Base-by-base conservation (phyloP, 306 rosid species). In the Vigna mungo region DNA sequence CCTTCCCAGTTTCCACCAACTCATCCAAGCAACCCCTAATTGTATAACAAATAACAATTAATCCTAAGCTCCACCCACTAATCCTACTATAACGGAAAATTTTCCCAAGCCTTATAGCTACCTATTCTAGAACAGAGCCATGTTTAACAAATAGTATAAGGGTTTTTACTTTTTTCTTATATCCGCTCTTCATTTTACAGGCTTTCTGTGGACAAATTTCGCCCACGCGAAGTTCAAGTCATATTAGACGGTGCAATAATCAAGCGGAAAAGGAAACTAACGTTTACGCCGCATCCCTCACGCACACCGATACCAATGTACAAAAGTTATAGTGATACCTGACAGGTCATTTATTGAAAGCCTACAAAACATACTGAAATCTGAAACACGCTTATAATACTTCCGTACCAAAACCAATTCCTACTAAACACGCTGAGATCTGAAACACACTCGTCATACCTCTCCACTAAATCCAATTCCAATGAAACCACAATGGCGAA, bases 1-100 rank as follows among this genome's bases (percentile, higher is more conserved):
- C 68, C 61, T 53, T 62, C 78, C 55, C 60, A 52, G 46, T 52
- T 62, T 41, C 58, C 72, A 63, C 83, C 74, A 23, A 64, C 78
- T 73, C 72, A 79, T 25, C 61, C 78, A 72, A 64, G 73, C 52
- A 64, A 15, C 14, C 56, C 73, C 25, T 39, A 52, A 36, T 3
- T 39, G 14, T 39, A 37, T 20, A 7, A 23, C 71, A 23, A 79
- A 72, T 82, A 59, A 51, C 78, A 41, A 34, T 51, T 5, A 4
- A 60, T 39, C 39, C 74, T 16, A 39, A 41, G 44, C 10, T 2
- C 13, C 69, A 18, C 75, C 78, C 44, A 30, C 73, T 37, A 69
- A 60, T 39, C 77, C 72, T 9, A 55, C 15, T 25, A 53, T 60
- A 61, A 75, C 7, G 47, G 63, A 34, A 25, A 66, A 46, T n/a